These are phyloP conservation scores for Ustilago lituana DNA, from an alignment of 1,284 basidiomycete genomes.

Conservation along the genomic window DNA sequence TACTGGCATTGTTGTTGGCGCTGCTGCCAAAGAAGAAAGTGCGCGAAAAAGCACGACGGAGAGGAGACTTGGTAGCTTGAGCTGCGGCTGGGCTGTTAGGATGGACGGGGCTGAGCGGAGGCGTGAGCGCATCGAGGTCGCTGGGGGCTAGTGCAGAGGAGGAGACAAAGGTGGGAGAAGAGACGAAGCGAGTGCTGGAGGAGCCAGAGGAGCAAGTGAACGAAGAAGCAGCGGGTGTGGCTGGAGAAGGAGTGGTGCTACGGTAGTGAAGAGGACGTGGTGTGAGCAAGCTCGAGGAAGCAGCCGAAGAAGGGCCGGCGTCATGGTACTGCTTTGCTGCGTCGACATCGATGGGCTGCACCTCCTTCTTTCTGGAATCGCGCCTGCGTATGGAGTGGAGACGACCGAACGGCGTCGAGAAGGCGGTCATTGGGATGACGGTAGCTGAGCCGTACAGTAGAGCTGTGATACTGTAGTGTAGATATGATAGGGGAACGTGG, in stretches of 20 bases:
- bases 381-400: constrained; percentile 24
- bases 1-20: constrained; percentile 1
- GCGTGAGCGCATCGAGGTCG: constrained; percentile 22
- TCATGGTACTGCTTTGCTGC: constrained; percentile 28
- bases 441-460: neutral
- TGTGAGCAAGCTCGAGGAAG: constrained; percentile 22
- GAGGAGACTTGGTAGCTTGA: constrained; percentile 27
- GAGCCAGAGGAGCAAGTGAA: constrained; percentile 4
- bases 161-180: constrained; percentile 30
- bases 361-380: constrained; percentile 15
- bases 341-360: constrained; percentile 43
- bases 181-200: constrained; percentile 23
- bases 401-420: constrained; percentile 18
- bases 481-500: neutral
- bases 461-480: neutral
- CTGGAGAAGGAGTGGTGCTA: constrained; percentile 14
- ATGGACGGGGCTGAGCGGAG: constrained; percentile 26
- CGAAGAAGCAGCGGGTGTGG: constrained; percentile 15
- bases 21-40: constrained; percentile 25
- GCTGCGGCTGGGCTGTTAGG: constrained; percentile 3
- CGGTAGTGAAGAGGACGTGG: constrained; percentile 28
- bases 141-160: constrained; percentile 14
- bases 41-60: constrained; percentile 28
- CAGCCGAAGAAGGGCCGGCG: constrained; percentile 23
- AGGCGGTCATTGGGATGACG: constrained; percentile 11